Percentiles rank a stretch among this genome's conserved stretches.
phyloP scores from a whole-genome alignment of 2,329 filamentous ascomycete species.

The Neurospora crassa region DNA sequence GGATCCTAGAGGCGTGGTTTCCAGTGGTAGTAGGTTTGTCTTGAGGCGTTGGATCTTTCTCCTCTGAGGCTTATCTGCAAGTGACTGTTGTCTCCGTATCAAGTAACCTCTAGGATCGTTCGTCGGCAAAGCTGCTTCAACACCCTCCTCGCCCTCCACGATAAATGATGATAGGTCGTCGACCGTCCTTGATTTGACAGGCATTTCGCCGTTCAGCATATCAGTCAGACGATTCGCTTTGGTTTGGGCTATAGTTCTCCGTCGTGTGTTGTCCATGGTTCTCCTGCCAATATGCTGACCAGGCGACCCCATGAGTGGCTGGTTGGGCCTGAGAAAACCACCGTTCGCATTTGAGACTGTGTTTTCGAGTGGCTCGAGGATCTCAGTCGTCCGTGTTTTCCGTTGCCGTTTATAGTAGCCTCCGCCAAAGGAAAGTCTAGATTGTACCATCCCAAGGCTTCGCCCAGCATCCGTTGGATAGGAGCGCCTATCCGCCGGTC shows the following conservation, averaged over 20 bases:
- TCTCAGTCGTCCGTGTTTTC: background rate
- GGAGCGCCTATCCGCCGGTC: background rate
- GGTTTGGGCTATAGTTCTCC: background rate
- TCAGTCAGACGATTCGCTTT: background rate
- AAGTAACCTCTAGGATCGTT: constrained; percentile 12
- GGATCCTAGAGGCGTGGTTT: constrained; percentile 10
- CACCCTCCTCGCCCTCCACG: constrained; percentile 7
- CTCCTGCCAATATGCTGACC: background rate
- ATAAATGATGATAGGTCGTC: background rate
- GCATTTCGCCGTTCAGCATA: background rate
- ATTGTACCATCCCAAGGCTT: background rate
- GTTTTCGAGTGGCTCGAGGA: background rate
- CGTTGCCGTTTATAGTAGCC: background rate
- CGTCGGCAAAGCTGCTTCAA: background rate
- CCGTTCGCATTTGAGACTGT: background rate
- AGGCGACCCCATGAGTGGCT: background rate
- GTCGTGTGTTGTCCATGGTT: background rate
- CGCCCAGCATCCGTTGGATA: constrained; percentile 1
- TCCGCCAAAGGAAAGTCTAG: background rate
- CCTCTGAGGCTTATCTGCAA: constrained; percentile 8
- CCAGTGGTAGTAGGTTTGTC: constrained; percentile 19
- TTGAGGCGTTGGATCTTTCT: constrained; percentile 12
- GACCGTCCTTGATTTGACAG: background rate
- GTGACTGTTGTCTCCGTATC: constrained; percentile 14
- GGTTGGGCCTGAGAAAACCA: background rate